These are phyloP conservation scores for Blepharisma undulans DNA, from an alignment of 169 alveolate genomes.

Conservation along the genomic window DNA sequence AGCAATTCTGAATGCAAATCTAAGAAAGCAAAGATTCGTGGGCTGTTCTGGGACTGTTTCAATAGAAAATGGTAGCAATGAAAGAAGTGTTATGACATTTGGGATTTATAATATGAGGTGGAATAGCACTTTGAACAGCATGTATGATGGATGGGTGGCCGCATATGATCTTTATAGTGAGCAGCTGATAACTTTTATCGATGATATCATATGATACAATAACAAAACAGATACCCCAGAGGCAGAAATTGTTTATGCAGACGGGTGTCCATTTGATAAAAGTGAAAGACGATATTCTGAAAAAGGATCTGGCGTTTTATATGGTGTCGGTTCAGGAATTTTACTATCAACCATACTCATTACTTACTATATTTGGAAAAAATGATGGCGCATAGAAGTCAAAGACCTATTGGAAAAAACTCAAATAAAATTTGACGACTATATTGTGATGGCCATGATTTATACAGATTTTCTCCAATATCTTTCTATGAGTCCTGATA, in stretches of 20 bases:
- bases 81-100: not conserved
- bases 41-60: constrained; percentile 24
- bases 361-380: not conserved
- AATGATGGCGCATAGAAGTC: not conserved
- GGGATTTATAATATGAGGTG: not conserved
- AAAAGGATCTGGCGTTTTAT: not conserved
- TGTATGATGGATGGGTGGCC: not conserved
- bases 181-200: not conserved
- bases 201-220: not conserved
- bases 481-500: constrained; percentile 3
- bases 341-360: not conserved
- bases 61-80: not conserved
- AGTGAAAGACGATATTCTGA: not conserved
- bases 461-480: not conserved
- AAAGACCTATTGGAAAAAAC: not conserved
- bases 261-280: not conserved
- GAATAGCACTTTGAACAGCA: not conserved
- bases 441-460: not conserved
- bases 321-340: not conserved
- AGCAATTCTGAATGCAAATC: not conserved
- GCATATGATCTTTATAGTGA: not conserved
- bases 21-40: not conserved
- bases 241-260: not conserved
- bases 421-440: not conserved
- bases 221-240: not conserved